Conservation (phyloP, 805 yeast species). For the Kodamaea laetipori region DNA sequence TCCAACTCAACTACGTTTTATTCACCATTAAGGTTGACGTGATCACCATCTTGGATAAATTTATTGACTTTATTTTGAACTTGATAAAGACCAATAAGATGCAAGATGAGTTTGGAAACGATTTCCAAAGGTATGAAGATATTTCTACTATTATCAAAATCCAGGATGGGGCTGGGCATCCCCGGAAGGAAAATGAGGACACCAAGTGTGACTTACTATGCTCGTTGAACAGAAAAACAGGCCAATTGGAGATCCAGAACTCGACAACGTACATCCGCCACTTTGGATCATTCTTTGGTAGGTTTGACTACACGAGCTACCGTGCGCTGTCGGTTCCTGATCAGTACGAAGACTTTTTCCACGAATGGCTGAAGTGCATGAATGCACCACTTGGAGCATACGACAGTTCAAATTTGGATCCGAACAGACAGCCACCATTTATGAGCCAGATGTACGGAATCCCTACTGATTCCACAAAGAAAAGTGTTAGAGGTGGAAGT, state of each 20-base stretch:
- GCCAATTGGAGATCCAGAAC: slow-evolving; percentile 36
- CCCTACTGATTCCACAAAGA: slow-evolving; percentile 1
- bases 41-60: slow-evolving; percentile 24
- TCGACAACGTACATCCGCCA: slow-evolving; percentile 29
- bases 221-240: slow-evolving; percentile 40
- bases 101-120: slow-evolving; percentile 12
- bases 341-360: slow-evolving; percentile 8
- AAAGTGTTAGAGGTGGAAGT: slow-evolving; percentile 3
- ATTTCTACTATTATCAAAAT: slow-evolving; percentile 5
- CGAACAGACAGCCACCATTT: slow-evolving; percentile 10
- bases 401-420: slow-evolving; percentile 8
- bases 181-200: slow-evolving; percentile 9
- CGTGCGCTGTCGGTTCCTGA: slow-evolving; percentile 7
- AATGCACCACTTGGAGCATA: slow-evolving; percentile 6
- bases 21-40: slow-evolving; percentile 37
- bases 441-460: slow-evolving; percentile 11
- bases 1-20: slow-evolving; percentile 40
- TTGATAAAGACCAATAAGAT: slow-evolving; percentile 6
- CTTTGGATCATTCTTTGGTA: slow-evolving; percentile 11
- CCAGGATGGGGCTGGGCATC: slow-evolving; percentile 1
- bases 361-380: slow-evolving; percentile 13
- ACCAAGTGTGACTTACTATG: slow-evolving; percentile 30
- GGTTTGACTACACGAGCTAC: slow-evolving; percentile 7
- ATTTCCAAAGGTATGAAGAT: slow-evolving; percentile 7
- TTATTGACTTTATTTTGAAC: slow-evolving; percentile 13